Evolutionary conservation across 2,329 filamentous ascomycete species (phyloP).

Genomic region (Diplodia intermedia): DNA sequence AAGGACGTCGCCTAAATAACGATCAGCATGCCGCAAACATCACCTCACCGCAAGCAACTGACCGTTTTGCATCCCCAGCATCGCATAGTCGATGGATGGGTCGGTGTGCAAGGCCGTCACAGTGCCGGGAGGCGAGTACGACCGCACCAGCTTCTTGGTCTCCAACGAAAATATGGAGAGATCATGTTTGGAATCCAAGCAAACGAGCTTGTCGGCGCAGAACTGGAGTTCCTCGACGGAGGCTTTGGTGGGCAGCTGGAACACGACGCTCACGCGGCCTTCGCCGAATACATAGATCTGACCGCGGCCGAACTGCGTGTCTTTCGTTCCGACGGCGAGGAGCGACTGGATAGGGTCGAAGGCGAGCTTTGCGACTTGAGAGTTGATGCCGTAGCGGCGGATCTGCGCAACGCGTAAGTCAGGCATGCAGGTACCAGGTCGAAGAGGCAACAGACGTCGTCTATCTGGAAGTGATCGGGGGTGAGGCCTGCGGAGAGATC

Average conservation of each 20-base stretch:
- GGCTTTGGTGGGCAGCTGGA: conserved; percentile 72
- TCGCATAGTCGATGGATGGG: conserved; percentile 90
- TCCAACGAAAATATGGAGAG: conserved; percentile 82
- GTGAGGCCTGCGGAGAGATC: conserved; percentile 85
- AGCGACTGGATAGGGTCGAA: conserved; percentile 96
- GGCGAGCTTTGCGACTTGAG: conserved; percentile 74
- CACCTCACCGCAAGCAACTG: conserved; percentile 34
- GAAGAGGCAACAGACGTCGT: conserved; percentile 67
- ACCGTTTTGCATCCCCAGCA: conserved; percentile 80
- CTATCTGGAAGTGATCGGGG: conserved; percentile 78
- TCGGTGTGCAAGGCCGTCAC: conserved; percentile 80
- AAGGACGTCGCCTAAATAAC: conserved; percentile 71
- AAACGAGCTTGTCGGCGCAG: conserved; percentile 83
- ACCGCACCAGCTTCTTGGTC: conserved; percentile 68
- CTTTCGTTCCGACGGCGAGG: conserved; percentile 87
- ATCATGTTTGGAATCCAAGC: conserved; percentile 85
- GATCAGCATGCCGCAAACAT: conserved; percentile 10
- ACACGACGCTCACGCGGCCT: conserved; percentile 76
- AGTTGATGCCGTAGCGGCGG: conserved; percentile 76
- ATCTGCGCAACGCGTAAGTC: conserved; percentile 52
- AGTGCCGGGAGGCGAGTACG: conserved; percentile 77
- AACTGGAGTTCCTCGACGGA: conserved; percentile 83
- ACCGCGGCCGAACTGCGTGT: conserved; percentile 83
- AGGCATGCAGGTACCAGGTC: conserved; percentile 37
- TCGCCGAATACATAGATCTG: conserved; percentile 90